Base-by-base conservation (phyloP, 768 basidiomycete species). In the Cytidiella melzeri region DNA sequence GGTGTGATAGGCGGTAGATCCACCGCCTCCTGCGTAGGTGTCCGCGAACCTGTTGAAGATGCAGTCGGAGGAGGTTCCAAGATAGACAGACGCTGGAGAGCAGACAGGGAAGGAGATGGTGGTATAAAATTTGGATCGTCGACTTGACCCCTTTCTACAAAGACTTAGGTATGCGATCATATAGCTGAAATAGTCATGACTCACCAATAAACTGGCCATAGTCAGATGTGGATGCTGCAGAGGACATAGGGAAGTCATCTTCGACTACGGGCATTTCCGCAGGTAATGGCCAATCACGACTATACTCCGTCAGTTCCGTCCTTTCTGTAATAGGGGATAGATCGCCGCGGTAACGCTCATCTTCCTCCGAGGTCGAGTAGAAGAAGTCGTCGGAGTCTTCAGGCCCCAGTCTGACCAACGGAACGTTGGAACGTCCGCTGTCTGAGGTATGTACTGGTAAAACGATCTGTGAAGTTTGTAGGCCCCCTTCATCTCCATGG, bases 51-150 rank as follows among this genome's bases (percentile, higher is more conserved):
- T 23, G 72, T 72, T 4, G 76, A 70, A 52, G 82, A 80, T 3
- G 77, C 72, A 3, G 75, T 70, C 50, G 80, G 80, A 5, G 77
- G 71, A 45, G 73, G 71, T 54, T 84, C 81, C 44, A 76, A 76
- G 27, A 68, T 69, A 11, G 84, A 80, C 26, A 86, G 69, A 25
- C 77, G 69, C 30, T 75, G 71, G n/a, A 84, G 57, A 15, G 86
- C 85, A 19, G 85, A 87, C 1, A 67, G 70, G 20, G 86, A 80
- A 36, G 84, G 85, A 11, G 86, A 87, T 18, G 80, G 75, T 19
- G 76, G 73, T 48, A 82, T 80, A 10, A 64, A 67, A 53, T 84
- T 80, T 24, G 83, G 82, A 63, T 83, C 75, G 30, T 47, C 38
- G n/a, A 51, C 41, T 11, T 43, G 46, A 4, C 61, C 55, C 19